Conservation (phyloP, 495 filamentous ascomycete species). For the Penicillium coffeae region DNA sequence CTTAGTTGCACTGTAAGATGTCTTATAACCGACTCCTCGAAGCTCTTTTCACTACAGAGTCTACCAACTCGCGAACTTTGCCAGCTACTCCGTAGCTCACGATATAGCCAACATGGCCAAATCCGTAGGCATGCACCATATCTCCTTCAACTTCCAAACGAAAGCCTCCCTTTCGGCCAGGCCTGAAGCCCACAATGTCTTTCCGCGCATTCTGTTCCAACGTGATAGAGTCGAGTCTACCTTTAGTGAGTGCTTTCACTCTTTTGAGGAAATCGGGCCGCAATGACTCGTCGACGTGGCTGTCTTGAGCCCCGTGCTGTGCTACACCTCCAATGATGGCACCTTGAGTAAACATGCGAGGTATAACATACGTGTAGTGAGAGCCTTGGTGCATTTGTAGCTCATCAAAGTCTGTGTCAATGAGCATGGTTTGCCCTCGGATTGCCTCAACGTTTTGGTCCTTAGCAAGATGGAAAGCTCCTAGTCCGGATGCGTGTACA, state of each 20-base stretch:
- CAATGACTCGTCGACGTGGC: slow-evolving; percentile 7
- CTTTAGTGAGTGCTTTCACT: neutral
- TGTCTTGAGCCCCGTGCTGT: slow-evolving; percentile 10
- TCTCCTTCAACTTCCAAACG: slow-evolving; percentile 10
- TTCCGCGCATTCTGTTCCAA: neutral
- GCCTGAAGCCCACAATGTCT: slow-evolving; percentile 16
- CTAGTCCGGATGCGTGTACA: slow-evolving; percentile 14
- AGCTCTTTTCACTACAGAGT: neutral
- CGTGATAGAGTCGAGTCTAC: neutral
- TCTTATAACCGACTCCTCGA: slow-evolving; percentile 4
- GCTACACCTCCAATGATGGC: slow-evolving; percentile 15
- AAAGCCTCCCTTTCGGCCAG: slow-evolving; percentile 12
- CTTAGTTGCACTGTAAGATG: too few species aligned
- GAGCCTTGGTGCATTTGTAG: slow-evolving; percentile 14
- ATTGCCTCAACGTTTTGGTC: slow-evolving; percentile 10
- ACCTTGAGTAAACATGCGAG: slow-evolving; percentile 12
- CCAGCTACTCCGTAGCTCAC: slow-evolving; percentile 14
- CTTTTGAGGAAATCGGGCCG: slow-evolving; percentile 12
- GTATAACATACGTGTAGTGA: slow-evolving; percentile 17
- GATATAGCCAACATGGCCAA: slow-evolving; percentile 12
- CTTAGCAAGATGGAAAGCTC: slow-evolving; percentile 7
- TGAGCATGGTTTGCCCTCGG: slow-evolving; percentile 20
- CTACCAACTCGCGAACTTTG: slow-evolving; percentile 13
- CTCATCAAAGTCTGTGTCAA: slow-evolving; percentile 11
- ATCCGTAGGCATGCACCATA: slow-evolving; percentile 17